A percentile compares a stretch with the other conserved stretches of the same genome.
Conservation (phyloP, 2,329 filamentous ascomycete genomes). For the Westerdykella aurantiaca region DNA sequence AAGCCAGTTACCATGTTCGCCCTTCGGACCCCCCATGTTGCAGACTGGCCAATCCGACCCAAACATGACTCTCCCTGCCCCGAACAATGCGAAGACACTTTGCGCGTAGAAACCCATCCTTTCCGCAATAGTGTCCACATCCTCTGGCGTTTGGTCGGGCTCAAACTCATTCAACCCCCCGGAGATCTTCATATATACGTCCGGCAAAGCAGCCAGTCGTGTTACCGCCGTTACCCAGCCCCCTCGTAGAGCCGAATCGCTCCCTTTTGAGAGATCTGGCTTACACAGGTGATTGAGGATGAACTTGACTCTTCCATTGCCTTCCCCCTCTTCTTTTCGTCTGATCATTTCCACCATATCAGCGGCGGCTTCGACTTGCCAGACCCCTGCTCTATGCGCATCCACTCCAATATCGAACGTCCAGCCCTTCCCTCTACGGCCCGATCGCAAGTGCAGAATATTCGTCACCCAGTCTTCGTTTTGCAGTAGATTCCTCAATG, state of each 20-base stretch:
- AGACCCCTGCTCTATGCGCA: slow-evolving; percentile 66
- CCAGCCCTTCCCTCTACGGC: slow-evolving; percentile 58
- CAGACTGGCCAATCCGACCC: slow-evolving; percentile 93
- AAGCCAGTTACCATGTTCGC: slow-evolving; percentile 58
- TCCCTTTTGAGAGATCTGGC: slow-evolving; percentile 60
- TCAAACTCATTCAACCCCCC: slow-evolving; percentile 77
- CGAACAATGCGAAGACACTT: slow-evolving; percentile 66
- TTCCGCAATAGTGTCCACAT: slow-evolving; percentile 54
- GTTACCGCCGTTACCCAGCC: slow-evolving; percentile 66
- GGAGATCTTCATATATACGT: slow-evolving; percentile 86
- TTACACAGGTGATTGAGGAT: slow-evolving; percentile 87
- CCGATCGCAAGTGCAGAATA: slow-evolving; percentile 53
- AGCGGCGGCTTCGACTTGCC: slow-evolving; percentile 43
- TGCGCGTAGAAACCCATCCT: slow-evolving; percentile 65
- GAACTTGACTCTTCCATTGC: slow-evolving; percentile 57
- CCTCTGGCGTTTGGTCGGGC: slow-evolving; percentile 37
- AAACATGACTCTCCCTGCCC: slow-evolving; percentile 72
- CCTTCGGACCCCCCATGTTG: slow-evolving; percentile 57
- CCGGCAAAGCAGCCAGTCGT: slow-evolving; percentile 57
- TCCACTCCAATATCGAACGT: slow-evolving; percentile 83
- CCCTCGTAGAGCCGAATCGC: slow-evolving; percentile 45
- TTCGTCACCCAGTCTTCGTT: slow-evolving; percentile 40
- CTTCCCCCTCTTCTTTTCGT: slow-evolving; percentile 44
- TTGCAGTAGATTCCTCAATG: slow-evolving; percentile 32
- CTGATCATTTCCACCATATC: slow-evolving; percentile 42